Evolutionary conservation across 208 protist genomes (phyloP).

Genomic region (Trypanosoma cruzi): DNA sequence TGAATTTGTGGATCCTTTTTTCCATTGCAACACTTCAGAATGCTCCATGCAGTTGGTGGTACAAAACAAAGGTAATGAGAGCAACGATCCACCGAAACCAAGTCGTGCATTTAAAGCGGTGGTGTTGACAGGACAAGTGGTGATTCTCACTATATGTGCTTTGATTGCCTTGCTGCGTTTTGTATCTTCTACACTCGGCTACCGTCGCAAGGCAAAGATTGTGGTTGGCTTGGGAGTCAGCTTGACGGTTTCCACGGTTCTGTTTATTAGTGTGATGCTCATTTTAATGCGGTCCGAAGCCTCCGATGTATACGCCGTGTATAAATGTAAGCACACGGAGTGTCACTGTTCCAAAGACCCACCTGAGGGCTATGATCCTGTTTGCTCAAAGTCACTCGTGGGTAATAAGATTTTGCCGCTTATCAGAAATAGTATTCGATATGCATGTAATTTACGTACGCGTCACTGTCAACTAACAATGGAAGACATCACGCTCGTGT

Average conservation of each 20-base stretch:
- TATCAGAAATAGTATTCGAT: slow-evolving; percentile 61
- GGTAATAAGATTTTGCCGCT: slow-evolving; percentile 48
- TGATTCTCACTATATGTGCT: slow-evolving; percentile 53
- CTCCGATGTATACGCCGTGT: slow-evolving; percentile 35
- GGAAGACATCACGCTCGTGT: slow-evolving; percentile 57
- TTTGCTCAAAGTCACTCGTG: slow-evolving; percentile 69
- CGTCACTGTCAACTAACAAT: slow-evolving; percentile 55
- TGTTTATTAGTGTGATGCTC: slow-evolving; percentile 71
- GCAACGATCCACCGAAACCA: not conserved
- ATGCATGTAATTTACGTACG: slow-evolving; percentile 41
- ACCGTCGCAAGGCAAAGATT: slow-evolving; percentile 33
- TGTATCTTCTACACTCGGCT: slow-evolving; percentile 41
- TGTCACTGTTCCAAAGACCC: slow-evolving; percentile 78
- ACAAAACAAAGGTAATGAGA: slow-evolving; percentile 16
- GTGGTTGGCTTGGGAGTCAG: slow-evolving; percentile 33
- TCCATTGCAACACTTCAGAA: slow-evolving; percentile 50
- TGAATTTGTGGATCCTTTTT: slow-evolving; percentile 78
- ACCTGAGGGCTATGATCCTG: slow-evolving; percentile 51
- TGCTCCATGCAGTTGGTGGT: slow-evolving; percentile 56
- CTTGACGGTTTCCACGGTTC: slow-evolving; percentile 37
- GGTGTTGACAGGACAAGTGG: slow-evolving; percentile 38
- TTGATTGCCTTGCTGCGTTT: slow-evolving; percentile 49
- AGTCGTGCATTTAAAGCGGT: slow-evolving; percentile 37
- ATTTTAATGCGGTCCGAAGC: slow-evolving; percentile 47
- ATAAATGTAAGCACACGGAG: slow-evolving; percentile 60